Percentiles rank a stretch among this genome's conserved stretches.
Evolutionary conservation across 306 rosid genomes (phyloP).

Genomic region (Calophaca sinica): DNA sequence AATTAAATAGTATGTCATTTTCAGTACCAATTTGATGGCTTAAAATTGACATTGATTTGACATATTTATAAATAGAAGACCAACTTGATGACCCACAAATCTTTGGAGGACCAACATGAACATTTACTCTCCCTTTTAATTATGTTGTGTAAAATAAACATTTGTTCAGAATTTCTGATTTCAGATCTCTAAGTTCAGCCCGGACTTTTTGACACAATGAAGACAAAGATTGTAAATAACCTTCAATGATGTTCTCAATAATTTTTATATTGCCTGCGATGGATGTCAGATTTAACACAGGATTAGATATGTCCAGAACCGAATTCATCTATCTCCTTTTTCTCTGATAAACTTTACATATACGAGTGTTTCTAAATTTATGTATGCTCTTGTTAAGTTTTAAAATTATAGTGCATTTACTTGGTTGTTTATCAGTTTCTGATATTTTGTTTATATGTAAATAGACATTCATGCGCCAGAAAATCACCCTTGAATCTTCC

Average conservation of each 20-base stretch:
- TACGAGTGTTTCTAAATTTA: conserved; percentile 22
- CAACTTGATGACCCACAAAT: no score
- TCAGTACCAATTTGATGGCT: background rate
- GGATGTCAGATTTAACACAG: background rate
- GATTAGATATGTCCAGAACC: conserved; percentile 12
- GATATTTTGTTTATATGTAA: conserved; percentile 37
- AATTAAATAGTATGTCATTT: background rate
- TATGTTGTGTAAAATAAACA: background rate
- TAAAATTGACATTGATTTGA: background rate
- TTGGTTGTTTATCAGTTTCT: conserved; percentile 38
- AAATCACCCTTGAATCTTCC: conserved; percentile 73
- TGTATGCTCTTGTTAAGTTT: conserved; percentile 11
- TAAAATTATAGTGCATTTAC: conserved; percentile 28
- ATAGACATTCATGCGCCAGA: conserved; percentile 97
- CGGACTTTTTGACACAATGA: background rate
- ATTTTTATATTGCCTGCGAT: background rate
- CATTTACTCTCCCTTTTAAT: background rate
- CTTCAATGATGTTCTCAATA: background rate
- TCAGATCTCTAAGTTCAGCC: background rate
- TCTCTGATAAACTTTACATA: background rate
- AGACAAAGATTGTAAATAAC: conserved; percentile 5
- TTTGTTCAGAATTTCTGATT: conserved; percentile 18
- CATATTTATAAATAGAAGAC: no score
- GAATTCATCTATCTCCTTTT: conserved; percentile 5
- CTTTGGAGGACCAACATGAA: no score